These are phyloP conservation scores for Aeschynomene evenia DNA, from an alignment of 306 rosid species.

Conservation along the genomic window DNA sequence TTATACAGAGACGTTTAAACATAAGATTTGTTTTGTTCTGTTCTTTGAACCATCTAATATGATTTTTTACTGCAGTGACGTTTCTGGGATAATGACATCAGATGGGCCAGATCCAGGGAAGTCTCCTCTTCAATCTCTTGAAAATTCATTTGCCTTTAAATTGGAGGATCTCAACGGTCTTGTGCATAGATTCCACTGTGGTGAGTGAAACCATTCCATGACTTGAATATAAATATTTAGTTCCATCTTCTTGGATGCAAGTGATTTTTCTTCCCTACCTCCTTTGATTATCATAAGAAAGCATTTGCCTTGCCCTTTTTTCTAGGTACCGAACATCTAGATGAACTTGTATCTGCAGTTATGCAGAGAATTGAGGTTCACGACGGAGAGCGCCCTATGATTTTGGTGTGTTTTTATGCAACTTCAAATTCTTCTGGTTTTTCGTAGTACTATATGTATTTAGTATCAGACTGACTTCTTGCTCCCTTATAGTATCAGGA, in stretches of 20 bases:
- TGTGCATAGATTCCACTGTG: conserved; percentile 75
- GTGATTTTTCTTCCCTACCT: background rate
- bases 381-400: conserved; percentile 50
- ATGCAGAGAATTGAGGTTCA: conserved; percentile 60
- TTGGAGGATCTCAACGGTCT: conserved; percentile 77
- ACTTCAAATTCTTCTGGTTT: conserved; percentile 15
- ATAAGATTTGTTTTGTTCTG: conserved; percentile 17
- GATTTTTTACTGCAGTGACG: conserved; percentile 59
- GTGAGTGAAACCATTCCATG: conserved; percentile 48
- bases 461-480: conserved; percentile 7
- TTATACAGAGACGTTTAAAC: conserved; percentile 24
- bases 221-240: background rate
- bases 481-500: conserved; percentile 71
- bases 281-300: conserved; percentile 10
- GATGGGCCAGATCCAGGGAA: conserved; percentile 59
- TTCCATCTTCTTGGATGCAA: background rate
- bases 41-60: conserved; percentile 13
- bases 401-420: conserved; percentile 60
- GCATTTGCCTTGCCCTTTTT: conserved; percentile 24
- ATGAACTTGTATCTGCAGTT: conserved; percentile 66
- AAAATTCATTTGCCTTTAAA: conserved; percentile 76
- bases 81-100: conserved; percentile 68
- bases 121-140: conserved; percentile 56
- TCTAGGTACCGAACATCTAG: conserved; percentile 70
- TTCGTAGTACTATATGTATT: background rate